Evolutionary conservation across 1,284 basidiomycete species (phyloP).

Genomic region (Sanghuangporus weigelae): DNA sequence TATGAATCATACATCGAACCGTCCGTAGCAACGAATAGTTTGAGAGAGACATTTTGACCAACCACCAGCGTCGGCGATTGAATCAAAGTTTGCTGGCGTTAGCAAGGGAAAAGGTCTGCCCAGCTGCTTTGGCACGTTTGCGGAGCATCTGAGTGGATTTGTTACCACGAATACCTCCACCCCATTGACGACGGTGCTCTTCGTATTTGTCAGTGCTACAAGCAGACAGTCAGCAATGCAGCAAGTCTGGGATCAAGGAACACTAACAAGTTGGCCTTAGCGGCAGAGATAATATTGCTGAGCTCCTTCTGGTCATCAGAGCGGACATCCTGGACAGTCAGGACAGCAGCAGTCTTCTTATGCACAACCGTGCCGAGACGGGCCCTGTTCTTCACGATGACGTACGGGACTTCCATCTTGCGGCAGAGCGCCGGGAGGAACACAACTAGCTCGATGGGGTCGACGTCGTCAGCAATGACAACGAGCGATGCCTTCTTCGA

Average conservation of each 20-base stretch:
- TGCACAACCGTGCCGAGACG: constrained; percentile 95
- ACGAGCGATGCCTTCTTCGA: constrained; percentile 98
- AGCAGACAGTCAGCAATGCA: constrained; percentile 10
- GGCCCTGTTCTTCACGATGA: constrained; percentile 97
- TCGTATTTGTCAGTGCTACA: constrained; percentile 92
- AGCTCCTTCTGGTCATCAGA: constrained; percentile 94
- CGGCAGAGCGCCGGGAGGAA: constrained; percentile 98
- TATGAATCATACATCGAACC: neutral
- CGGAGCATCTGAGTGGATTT: constrained; percentile 90
- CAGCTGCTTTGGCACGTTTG: constrained; percentile 91
- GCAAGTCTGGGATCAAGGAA: neutral
- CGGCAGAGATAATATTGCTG: constrained; percentile 86
- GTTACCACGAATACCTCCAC: constrained; percentile 92
- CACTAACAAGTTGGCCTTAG: constrained; percentile 94
- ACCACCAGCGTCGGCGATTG: neutral
- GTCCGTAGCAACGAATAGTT: neutral
- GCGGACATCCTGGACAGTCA: constrained; percentile 90
- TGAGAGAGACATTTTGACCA: constrained; percentile 1
- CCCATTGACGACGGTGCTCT: constrained; percentile 89
- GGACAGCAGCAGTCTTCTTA: constrained; percentile 96
- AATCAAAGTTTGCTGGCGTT: constrained; percentile 56
- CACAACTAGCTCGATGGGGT: constrained; percentile 97
- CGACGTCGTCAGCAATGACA: constrained; percentile 96
- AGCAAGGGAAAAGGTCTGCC: constrained; percentile 53
- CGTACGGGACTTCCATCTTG: constrained; percentile 99